Evolutionary conservation across 257 asterid genomes (phyloP), one percentile per base, ranked within the genome.

Genomic region (Cruciata laevipes): DNA sequence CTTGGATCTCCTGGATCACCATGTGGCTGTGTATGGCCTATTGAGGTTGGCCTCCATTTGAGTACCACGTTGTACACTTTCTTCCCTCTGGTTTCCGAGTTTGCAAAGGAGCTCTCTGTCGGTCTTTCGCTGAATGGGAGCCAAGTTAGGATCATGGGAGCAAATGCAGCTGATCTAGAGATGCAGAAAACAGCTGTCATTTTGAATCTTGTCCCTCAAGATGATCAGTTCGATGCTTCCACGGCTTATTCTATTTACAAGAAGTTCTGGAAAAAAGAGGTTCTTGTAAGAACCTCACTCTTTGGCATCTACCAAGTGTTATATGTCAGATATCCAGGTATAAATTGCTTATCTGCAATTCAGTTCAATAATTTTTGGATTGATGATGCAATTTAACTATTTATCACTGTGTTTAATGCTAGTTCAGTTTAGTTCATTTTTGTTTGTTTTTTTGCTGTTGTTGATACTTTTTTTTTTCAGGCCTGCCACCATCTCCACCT

Each of bases 401-500:
- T 27, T 27, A 1, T 27, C 30, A 27, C 30, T 27, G 2, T 27
- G 30, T 27, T 35, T 35, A 35, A 7, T 7, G 6, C 4, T 35
- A 35, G 38, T 35, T 7, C 4, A 35, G 6, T 35, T 35, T 7
- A 35, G 38, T 35, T 27, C 21, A 52, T 51, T 42, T 20, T 30
- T 66, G 20, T 10, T n/a, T 1, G 13, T 13, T 11, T 42, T 42
- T 42, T 42, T 42, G 33, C 12, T 2, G 30, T 27, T 27, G 30
- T 27, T 27, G 30, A 27, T 27, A 27, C 30, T 27, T 2, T 27
- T 27, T 1, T 52, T 31, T 74, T 70, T 75, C 82, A 91, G 98
- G 98, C 49, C 78, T 91, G 63, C 98, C 98, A 3, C 89, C 96
- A 10, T 86, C 98, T 76, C 95, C 98, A 16, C 98, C 97, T 70